Percentiles rank a stretch among this genome's conserved stretches.
Evolutionary conservation across 495 filamentous ascomycete genomes (phyloP).

Genomic region (Penicilliopsis zonata): DNA sequence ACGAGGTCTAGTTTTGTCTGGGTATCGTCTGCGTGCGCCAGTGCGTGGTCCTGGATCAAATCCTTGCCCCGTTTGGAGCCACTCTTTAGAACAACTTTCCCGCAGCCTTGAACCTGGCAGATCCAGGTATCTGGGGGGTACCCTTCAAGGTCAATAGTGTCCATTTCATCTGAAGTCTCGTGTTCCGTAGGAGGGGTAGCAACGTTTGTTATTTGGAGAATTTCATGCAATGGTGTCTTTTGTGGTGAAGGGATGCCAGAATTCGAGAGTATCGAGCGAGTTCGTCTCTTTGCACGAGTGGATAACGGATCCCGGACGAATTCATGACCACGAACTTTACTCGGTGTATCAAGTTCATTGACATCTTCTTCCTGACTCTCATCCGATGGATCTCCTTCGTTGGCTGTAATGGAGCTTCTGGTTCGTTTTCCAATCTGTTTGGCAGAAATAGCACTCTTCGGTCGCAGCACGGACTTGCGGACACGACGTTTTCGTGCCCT

Average conservation of each 20-base stretch:
- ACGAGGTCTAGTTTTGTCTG: conserved; percentile 49
- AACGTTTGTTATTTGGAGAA: conserved; percentile 16
- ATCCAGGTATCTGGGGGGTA: conserved; percentile 53
- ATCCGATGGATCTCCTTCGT: conserved; percentile 19
- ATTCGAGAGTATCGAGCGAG: conserved; percentile 23
- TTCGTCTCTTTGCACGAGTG: conserved; percentile 19
- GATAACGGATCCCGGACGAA: conserved; percentile 32
- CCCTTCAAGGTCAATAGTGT: conserved; percentile 31
- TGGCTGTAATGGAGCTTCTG: conserved; percentile 19
- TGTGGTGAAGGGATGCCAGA: conserved; percentile 16
- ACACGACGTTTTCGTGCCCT: conserved; percentile 15
- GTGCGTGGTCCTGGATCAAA: conserved; percentile 51
- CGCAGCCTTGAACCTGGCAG: conserved; percentile 58
- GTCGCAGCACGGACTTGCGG: conserved; percentile 40
- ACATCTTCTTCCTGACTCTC: conserved; percentile 27
- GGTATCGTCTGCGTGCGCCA: conserved; percentile 50
- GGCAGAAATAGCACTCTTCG: conserved; percentile 28
- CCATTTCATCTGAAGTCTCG: conserved; percentile 11
- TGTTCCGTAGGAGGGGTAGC: too few species aligned
- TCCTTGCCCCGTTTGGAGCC: conserved; percentile 43
- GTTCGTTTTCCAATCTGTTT: conserved; percentile 38
- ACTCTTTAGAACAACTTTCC: conserved; percentile 46
- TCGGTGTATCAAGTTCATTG: conserved; percentile 33
- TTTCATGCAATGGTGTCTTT: conserved; percentile 25
- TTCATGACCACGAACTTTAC: conserved; percentile 29